A percentile compares a stretch with the other conserved stretches of the same genome.
Evolutionary conservation across 2,329 filamentous ascomycete species (phyloP).

Genomic region (Fusarium nanum): DNA sequence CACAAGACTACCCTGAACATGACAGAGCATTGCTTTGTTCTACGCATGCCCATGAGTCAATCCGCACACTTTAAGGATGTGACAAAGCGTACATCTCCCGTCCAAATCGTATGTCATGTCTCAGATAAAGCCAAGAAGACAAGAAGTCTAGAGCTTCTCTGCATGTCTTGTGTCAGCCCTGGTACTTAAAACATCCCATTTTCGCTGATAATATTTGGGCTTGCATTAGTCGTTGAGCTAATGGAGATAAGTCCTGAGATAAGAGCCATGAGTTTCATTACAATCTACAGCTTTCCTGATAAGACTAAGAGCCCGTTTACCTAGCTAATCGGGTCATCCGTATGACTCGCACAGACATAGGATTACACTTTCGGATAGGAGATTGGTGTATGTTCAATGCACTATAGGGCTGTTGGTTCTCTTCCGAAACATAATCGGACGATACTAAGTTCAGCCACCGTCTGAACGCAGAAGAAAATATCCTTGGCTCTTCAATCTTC

Average conservation of each 20-base stretch:
- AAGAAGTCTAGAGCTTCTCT: background rate
- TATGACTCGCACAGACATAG: background rate
- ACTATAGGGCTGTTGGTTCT: background rate
- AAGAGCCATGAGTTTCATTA: background rate
- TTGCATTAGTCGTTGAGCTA: accelerated
- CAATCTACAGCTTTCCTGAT: background rate
- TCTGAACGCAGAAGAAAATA: background rate
- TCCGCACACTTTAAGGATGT: accelerated
- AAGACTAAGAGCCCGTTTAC: background rate
- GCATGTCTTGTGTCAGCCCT: background rate
- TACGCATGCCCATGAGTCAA: accelerated
- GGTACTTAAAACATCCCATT: accelerated
- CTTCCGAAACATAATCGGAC: accelerated
- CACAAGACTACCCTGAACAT: background rate
- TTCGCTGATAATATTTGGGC: background rate
- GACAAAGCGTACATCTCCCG: background rate
- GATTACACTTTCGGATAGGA: background rate
- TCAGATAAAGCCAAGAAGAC: background rate
- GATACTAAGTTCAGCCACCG: background rate
- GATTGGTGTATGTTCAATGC: background rate
- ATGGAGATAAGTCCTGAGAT: background rate
- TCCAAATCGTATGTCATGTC: background rate
- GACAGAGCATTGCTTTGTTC: background rate
- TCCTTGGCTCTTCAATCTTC: background rate
- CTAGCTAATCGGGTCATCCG: background rate